Percentiles rank a stretch among this genome's conserved stretches.
Conservation (phyloP, 495 filamentous ascomycete genomes). For the Penicillium steckii region DNA sequence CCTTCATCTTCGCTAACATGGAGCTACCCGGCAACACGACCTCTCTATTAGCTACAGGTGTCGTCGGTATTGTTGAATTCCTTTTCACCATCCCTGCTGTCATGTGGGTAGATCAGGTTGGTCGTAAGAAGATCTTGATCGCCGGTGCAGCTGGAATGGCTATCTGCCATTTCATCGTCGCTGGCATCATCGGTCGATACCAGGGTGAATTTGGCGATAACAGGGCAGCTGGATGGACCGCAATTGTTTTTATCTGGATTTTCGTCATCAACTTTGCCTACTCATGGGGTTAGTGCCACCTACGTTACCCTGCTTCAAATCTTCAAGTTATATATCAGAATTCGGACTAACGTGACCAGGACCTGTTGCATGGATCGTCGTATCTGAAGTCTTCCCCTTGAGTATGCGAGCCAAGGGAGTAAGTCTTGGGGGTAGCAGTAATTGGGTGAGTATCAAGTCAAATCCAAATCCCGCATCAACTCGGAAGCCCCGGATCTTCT, state of each 20-base stretch:
- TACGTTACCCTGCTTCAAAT: neutral
- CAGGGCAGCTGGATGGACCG: slow-evolving; percentile 39
- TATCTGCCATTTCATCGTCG: slow-evolving; percentile 50
- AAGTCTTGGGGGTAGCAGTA: slow-evolving; percentile 39
- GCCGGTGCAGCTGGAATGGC: slow-evolving; percentile 73
- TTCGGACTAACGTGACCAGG: slow-evolving; percentile 17
- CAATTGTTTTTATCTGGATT: slow-evolving; percentile 45
- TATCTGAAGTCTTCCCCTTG: slow-evolving; percentile 45
- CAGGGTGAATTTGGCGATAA: slow-evolving; percentile 26
- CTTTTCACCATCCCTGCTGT: slow-evolving; percentile 67
- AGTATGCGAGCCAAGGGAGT: slow-evolving; percentile 47
- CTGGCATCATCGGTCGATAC: slow-evolving; percentile 39
- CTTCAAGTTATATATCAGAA: no score
- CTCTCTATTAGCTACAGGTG: slow-evolving; percentile 66
- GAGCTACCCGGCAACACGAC: slow-evolving; percentile 47
- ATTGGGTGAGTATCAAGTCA: slow-evolving; percentile 35
- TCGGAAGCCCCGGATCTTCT: neutral
- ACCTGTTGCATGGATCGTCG: slow-evolving; percentile 45
- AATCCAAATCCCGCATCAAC: no score
- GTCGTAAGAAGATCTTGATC: slow-evolving; percentile 73
- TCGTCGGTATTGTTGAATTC: slow-evolving; percentile 77
- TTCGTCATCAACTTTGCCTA: slow-evolving; percentile 46
- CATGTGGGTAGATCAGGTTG: slow-evolving; percentile 71
- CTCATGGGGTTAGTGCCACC: slow-evolving; percentile 34
- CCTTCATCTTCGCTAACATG: slow-evolving; percentile 39